phyloP scores from a whole-genome alignment of 2,329 filamentous ascomycete genomes.

The Fusarium continuum region DNA sequence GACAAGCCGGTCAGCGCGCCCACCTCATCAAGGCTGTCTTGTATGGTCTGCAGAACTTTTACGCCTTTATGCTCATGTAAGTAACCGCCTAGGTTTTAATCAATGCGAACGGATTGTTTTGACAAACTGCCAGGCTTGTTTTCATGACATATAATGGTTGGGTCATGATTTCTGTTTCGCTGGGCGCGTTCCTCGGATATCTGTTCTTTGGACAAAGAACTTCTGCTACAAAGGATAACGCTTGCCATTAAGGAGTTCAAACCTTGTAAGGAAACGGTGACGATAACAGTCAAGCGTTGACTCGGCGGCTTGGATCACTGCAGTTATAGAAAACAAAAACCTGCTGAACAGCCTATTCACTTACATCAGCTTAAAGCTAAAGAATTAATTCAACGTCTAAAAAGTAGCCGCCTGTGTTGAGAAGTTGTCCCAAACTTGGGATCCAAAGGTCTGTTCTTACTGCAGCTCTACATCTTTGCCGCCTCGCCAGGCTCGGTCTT shows the following conservation, averaged over 20 bases:
- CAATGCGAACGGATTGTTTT: neutral
- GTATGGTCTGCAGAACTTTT: constrained; percentile 95
- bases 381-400: neutral
- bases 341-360: neutral
- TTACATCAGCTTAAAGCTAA: neutral
- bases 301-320: neutral
- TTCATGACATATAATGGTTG: constrained; percentile 99
- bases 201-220: constrained; percentile 78
- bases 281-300: neutral
- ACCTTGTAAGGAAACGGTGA: neutral
- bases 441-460: neutral
- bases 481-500: constrained; percentile 44
- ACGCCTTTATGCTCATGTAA: constrained; percentile 99
- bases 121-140: constrained; percentile 73
- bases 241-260: constrained; percentile 48
- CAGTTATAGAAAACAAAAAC: neutral
- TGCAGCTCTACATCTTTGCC: constrained; percentile 46
- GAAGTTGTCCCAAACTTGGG: neutral
- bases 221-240: constrained; percentile 82
- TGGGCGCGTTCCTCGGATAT: constrained; percentile 91
- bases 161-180: constrained; percentile 91
- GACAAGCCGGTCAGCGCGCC: constrained; percentile 69
- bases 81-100: constrained; percentile 45
- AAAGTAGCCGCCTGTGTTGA: neutral
- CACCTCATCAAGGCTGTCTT: constrained; percentile 83